These are phyloP conservation scores for Pyrrhoderma lamaoense DNA, from an alignment of 1,284 basidiomycete species.

Conservation along the genomic window DNA sequence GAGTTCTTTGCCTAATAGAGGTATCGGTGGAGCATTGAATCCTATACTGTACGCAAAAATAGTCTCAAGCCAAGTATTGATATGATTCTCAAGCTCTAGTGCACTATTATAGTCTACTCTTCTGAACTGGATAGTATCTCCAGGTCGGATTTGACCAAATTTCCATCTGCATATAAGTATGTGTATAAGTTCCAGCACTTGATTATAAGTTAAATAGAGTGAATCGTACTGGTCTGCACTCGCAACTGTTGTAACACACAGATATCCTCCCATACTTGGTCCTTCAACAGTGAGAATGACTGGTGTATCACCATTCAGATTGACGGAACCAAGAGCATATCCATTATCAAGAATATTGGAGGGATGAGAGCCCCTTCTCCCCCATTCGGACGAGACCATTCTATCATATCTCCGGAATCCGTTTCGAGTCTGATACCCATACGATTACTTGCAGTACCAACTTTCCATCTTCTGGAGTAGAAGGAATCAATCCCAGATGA, in stretches of 20 bases:
- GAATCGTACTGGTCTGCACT: constrained; percentile 42
- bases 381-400: constrained; percentile 54
- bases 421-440: constrained; percentile 42
- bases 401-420: constrained; percentile 35
- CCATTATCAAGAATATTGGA: constrained; percentile 67
- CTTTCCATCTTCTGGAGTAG: constrained; percentile 43
- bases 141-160: constrained; percentile 52
- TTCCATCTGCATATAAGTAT: constrained; percentile 43
- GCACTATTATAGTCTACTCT: constrained; percentile 39
- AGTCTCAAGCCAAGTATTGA: constrained; percentile 28
- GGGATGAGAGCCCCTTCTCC: constrained; percentile 70
- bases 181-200: not conserved
- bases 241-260: constrained; percentile 48
- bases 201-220: not conserved
- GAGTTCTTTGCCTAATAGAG: constrained; percentile 13
- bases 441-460: constrained; percentile 53
- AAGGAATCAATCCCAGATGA: constrained; percentile 39
- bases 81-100: constrained; percentile 23
- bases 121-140: constrained; percentile 42
- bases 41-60: constrained; percentile 19
- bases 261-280: constrained; percentile 59
- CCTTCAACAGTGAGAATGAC: constrained; percentile 59
- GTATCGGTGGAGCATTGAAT: constrained; percentile 7
- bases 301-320: constrained; percentile 67
- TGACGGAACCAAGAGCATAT: constrained; percentile 54